Percentiles rank a stretch among this genome's conserved stretches.
Conservation (phyloP, 495 filamentous ascomycete species). For the Penicillium angulare region DNA sequence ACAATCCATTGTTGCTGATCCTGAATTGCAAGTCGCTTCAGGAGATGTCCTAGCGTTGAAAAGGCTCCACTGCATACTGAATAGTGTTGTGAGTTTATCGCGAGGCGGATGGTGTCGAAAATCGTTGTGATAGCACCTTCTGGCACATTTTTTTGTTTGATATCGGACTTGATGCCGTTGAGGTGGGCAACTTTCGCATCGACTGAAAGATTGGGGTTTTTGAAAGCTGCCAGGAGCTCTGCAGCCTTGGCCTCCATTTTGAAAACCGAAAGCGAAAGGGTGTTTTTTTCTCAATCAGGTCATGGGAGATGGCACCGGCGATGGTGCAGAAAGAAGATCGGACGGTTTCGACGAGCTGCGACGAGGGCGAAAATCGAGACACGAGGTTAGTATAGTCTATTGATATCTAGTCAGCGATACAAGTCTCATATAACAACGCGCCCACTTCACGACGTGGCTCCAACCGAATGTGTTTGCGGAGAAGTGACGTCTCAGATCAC, state of each 20-base stretch:
- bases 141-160: constrained; percentile 85
- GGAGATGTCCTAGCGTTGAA: constrained; percentile 78
- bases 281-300: constrained; percentile 10
- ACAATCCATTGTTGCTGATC: constrained; percentile 68
- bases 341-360: not conserved
- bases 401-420: not conserved
- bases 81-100: constrained; percentile 69
- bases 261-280: constrained; percentile 2
- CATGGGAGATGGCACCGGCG: constrained; percentile 15
- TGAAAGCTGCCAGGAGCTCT: constrained; percentile 64
- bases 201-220: constrained; percentile 61
- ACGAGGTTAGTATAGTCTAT: not conserved
- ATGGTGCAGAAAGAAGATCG: constrained; percentile 9
- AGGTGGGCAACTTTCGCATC: constrained; percentile 71
- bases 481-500: not conserved
- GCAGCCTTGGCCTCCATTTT: constrained; percentile 47
- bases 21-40: constrained; percentile 80
- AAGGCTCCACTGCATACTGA: constrained; percentile 71
- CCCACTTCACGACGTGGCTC: not conserved
- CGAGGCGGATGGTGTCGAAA: constrained; percentile 69
- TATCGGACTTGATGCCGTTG: constrained; percentile 73
- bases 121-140: constrained; percentile 66
- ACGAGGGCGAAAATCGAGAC: not conserved
- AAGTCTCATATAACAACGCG: not conserved
- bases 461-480: not conserved